Base-by-base conservation (phyloP, 2,329 filamentous ascomycete species). In the Stachybotrys elegans region DNA sequence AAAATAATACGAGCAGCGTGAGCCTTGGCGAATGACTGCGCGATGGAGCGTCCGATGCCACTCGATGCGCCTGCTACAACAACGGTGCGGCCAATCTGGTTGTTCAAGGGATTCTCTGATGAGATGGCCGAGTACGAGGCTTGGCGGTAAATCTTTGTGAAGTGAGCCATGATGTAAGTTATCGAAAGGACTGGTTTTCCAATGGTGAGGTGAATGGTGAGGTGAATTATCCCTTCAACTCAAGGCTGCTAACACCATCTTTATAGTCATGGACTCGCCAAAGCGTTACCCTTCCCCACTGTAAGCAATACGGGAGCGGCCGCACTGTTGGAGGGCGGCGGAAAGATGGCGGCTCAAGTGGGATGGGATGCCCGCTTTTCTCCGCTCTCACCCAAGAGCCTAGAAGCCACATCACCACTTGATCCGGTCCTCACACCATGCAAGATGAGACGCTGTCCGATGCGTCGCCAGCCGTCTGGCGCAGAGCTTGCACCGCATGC, bases 241-340 rank as follows among this genome's bases (percentile, higher is more conserved):
- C n/a, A 35, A 13, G n/a, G 31, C 31, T 17, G 19, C 13, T n/a
- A 35, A 17, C 31, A 35, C 31, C 31, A 35, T 35, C 14, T 35
- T 35, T 35, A 35, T 35, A 35, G 31, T 35, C n/a, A 35, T 35
- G 31, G n/a, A 35, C 31, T 35, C 31, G 31, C 19, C 31, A 35
- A 35, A 35, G 19, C 31, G 31, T 35, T 17, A 13, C 7, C 19
- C 31, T 35, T 35, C 31, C 31, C 31, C 14, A 35, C 19, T 13
- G 31, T 35, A 35, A 35, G 31, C 31, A 35, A 35, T 35, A 17
- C 31, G 31, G 31, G 31, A 35, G n/a, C 19, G 19, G 31, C 31
- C 31, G 13, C 31, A 16, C 31, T 35, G 31, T 35, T 35, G 31
- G 31, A 35, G 31, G 31, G 31, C 31, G 8, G 31, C 31, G 31